Base-by-base conservation (phyloP, 2,329 filamentous ascomycete species). In the Microascus cirrosus region DNA sequence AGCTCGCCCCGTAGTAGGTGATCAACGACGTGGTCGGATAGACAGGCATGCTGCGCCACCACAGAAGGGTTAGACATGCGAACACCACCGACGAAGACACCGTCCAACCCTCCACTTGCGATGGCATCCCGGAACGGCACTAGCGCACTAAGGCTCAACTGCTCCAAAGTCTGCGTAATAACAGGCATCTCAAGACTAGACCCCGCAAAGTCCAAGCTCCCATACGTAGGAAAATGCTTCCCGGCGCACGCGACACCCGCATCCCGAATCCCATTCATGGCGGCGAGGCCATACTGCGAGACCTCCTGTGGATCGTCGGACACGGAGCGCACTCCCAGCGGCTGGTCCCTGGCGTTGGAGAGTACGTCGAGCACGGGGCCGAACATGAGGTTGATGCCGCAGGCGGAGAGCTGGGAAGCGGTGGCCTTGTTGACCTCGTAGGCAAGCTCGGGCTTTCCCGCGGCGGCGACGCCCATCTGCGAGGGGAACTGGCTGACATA, bases 401-500 rank as follows among this genome's bases (percentile, higher is more conserved):
- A 94, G 12, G 94, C 91, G 53, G 89, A 86, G 32, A 97, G 82
- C 71, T 97, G 94, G 64, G 93, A 89, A 3, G 91, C 94, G 0
- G 93, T 97, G 18, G 94, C 92, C 71, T 93, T 92, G 59, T 91
- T 93, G 58, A 97, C 85, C 64, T 93, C 87, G 68, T 93, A 95
- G 6, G 93, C 90, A 58, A 97, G 76, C 12, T 94, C 84, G 39
- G 85, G 86, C 12, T 87, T 92, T 25, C 92, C 90, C 4, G 92
- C 91, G 24, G 94, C 94, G n/a, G 93, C 91, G 60, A 96, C 81
- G 13, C 92, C 93, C 93, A 99, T 97, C 61, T 93, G 89, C 67
- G 92, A 96, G 10, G 94, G 94, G 64, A 96, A 99, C 69, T 97
- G 94, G 63, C 90, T 91, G 64, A 97, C 93, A 69, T 92, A 94